phyloP scores from a whole-genome alignment of 257 asterid genomes.

The Solanum sitiens region DNA sequence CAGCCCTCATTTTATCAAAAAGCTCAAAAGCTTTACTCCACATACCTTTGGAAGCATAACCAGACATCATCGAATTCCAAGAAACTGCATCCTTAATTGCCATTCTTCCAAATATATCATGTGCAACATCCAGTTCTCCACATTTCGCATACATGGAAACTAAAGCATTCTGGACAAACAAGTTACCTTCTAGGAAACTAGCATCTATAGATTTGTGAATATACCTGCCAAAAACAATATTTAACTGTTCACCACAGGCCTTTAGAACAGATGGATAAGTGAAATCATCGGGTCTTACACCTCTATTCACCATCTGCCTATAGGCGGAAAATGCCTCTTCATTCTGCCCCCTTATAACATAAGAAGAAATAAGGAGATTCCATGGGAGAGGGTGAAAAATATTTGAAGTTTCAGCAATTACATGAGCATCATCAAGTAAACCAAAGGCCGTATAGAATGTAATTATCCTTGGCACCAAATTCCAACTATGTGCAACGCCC shows the following conservation, averaged over 20 bases:
- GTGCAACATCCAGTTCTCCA: conserved; percentile 57
- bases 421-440: conserved; percentile 37
- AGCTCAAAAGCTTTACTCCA: conserved; percentile 66
- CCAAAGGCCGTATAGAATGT: conserved; percentile 37
- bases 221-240: conserved; percentile 46
- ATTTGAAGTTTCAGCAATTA: conserved; percentile 29
- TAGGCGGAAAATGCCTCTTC: conserved; percentile 40
- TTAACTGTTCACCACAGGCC: conserved; percentile 67
- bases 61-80: conserved; percentile 76
- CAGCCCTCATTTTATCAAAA: conserved; percentile 45
- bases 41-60: conserved; percentile 55
- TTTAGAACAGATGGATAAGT: conserved; percentile 80
- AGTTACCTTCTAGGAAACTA: conserved; percentile 27
- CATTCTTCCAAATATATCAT: conserved; percentile 46
- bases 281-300: conserved; percentile 51
- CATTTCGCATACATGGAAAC: conserved; percentile 78
- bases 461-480: conserved; percentile 53
- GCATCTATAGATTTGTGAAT: conserved; percentile 47
- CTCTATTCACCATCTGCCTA: conserved; percentile 38
- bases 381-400: conserved; percentile 54
- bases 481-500: conserved; percentile 37
- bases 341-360: conserved; percentile 31
- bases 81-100: conserved; percentile 58
- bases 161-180: conserved; percentile 81
- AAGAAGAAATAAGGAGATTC: conserved; percentile 73